Conservation (phyloP, 2,329 filamentous ascomycete species). For the Neopestalotiopsis rosae region DNA sequence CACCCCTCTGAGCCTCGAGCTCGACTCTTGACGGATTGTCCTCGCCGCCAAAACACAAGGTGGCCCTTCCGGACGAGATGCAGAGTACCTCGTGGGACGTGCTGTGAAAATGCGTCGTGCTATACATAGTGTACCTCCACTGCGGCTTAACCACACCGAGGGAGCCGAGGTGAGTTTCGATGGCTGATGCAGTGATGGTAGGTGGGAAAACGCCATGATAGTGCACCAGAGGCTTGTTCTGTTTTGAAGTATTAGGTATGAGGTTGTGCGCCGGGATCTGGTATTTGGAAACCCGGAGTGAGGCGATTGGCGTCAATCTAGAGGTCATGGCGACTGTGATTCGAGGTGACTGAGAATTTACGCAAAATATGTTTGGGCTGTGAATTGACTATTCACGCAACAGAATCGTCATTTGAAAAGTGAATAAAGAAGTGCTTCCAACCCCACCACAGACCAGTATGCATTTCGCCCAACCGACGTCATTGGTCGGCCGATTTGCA, state of each 20-base stretch:
- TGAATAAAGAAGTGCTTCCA: not conserved
- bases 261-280: conserved; percentile 61
- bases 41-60: conserved; percentile 70
- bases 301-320: conserved; percentile 43
- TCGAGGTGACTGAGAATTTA: not conserved
- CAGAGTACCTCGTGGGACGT: conserved; percentile 71
- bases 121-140: conserved; percentile 75
- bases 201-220: conserved; percentile 64
- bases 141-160: conserved; percentile 64
- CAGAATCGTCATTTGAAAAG: not conserved
- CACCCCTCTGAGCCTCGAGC: conserved; percentile 55
- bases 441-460: not conserved
- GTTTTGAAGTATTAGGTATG: conserved; percentile 69
- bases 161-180: conserved; percentile 60
- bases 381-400: not conserved
- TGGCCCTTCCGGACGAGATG: conserved; percentile 62
- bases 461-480: conserved; percentile 7
- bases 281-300: conserved; percentile 62
- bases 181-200: conserved; percentile 47
- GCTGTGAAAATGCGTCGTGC: conserved; percentile 69
- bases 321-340: conserved; percentile 18
- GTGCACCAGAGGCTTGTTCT: conserved; percentile 67
- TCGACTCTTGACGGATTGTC: conserved; percentile 63
- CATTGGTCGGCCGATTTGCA: not conserved
- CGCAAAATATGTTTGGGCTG: not conserved